Evolutionary conservation across 352 stramenopile species (phyloP).

Genomic region (Albugo candida): DNA sequence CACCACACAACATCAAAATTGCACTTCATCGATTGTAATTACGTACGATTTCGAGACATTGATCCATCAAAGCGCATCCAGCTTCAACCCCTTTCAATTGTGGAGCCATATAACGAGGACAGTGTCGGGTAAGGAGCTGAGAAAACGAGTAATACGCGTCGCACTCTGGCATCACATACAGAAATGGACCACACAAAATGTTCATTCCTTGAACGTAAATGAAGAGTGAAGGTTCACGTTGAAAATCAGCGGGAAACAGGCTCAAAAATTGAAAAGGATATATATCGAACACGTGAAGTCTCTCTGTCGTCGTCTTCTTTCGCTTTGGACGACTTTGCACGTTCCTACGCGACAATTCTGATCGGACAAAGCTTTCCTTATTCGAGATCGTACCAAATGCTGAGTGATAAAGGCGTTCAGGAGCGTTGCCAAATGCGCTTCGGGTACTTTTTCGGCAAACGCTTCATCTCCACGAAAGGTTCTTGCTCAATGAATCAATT

Average conservation of each 20-base stretch:
- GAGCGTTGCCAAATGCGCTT: constrained; percentile 79
- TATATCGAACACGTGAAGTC: neutral
- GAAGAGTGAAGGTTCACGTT: neutral
- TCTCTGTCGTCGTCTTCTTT: neutral
- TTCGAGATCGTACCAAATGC: constrained; percentile 13
- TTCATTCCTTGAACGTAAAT: constrained; percentile 88
- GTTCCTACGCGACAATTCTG: neutral
- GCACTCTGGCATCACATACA: constrained; percentile 84
- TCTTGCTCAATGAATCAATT: constrained; percentile 1
- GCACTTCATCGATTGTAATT: neutral
- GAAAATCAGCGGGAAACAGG: constrained; percentile 1
- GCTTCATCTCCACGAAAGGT: constrained; percentile 77
- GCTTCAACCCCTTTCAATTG: constrained; percentile 69
- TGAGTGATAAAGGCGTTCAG: constrained; percentile 86
- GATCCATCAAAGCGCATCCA: constrained; percentile 63
- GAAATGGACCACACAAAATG: constrained; percentile 69
- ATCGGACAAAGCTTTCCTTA: neutral
- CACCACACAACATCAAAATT: neutral
- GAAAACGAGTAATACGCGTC: constrained; percentile 85
- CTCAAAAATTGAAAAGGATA: neutral
- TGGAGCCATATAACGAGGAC: constrained; percentile 79
- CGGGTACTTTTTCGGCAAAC: constrained; percentile 75
- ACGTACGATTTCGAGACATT: constrained; percentile 45
- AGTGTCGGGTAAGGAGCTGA: constrained; percentile 70
- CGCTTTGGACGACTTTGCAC: neutral